Conservation (phyloP, 2,329 filamentous ascomycete species). For the Beauveria scarabaeidicola region DNA sequence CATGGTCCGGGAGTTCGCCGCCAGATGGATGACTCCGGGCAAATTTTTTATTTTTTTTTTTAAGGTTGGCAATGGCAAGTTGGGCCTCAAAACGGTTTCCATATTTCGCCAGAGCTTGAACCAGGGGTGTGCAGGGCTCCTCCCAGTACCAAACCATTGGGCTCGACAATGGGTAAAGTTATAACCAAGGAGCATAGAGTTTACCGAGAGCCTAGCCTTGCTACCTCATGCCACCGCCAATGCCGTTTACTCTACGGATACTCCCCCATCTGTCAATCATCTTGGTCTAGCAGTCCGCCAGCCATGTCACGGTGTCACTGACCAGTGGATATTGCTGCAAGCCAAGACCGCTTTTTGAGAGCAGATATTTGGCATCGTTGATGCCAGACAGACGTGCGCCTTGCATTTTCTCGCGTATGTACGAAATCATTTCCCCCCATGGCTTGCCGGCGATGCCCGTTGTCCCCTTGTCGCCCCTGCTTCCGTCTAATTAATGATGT, state of each 20-base stretch:
- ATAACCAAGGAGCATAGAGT: not conserved
- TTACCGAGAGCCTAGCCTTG: not conserved
- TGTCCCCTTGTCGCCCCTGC: not conserved
- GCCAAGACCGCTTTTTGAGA: slow-evolving; percentile 7
- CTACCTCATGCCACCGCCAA: not conserved
- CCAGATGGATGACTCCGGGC: not conserved
- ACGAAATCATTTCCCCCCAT: slow-evolving; percentile 2
- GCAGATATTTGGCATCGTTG: slow-evolving; percentile 5
- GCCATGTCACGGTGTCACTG: slow-evolving; percentile 1
- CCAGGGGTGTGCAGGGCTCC: not conserved
- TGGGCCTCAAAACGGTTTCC: slow-evolving; percentile 6
- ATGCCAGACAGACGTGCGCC: slow-evolving; percentile 8
- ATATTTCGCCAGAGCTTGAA: not conserved
- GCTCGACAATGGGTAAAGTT: not conserved
- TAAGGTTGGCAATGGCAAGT: not conserved
- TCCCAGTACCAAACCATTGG: not conserved
- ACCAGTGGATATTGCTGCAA: slow-evolving; percentile 4
- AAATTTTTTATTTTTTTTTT: not conserved
- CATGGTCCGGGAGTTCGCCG: not conserved
- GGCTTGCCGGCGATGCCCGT: not conserved
- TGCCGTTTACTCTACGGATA: not conserved
- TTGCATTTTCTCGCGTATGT: slow-evolving; percentile 4
- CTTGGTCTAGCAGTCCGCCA: not conserved
- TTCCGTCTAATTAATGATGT: slow-evolving; percentile 6
- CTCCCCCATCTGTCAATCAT: not conserved